phyloP scores from a whole-genome alignment of 208 protist genomes.

The Lotmaria passim region DNA sequence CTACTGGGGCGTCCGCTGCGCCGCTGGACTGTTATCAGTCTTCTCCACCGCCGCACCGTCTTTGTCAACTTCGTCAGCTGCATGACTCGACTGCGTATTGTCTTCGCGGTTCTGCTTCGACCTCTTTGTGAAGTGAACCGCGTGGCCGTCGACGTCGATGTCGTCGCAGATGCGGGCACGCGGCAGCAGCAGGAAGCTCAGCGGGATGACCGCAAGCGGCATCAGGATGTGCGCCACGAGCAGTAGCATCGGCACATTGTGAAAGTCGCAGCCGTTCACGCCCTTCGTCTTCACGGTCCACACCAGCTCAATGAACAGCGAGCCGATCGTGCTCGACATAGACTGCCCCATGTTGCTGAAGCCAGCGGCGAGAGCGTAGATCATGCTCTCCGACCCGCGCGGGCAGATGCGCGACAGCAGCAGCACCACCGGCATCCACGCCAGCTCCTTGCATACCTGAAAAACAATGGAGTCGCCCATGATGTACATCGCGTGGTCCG shows the following conservation, averaged over 20 bases:
- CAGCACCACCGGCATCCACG: conserved; percentile 72
- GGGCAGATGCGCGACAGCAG: conserved; percentile 80
- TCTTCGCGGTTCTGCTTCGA: no score
- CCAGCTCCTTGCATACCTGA: conserved; percentile 58
- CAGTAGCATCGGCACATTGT: conserved; percentile 52
- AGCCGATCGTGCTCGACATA: conserved; percentile 47
- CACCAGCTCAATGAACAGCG: conserved; percentile 53
- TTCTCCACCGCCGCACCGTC: no score
- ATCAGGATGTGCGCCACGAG: conserved; percentile 52
- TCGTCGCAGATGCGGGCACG: conserved; percentile 51
- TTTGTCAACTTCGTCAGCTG: no score
- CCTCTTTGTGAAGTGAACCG: no score
- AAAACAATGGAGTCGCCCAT: conserved; percentile 68
- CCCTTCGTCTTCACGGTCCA: conserved; percentile 41
- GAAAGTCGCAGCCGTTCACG: conserved; percentile 58
- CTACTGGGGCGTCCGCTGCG: no score
- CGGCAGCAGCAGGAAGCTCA: conserved; percentile 74
- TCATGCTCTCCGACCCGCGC: no score
- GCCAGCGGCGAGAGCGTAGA: conserved; percentile 68
- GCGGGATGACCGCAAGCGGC: conserved; percentile 46
- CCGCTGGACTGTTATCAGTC: no score
- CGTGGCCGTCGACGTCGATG: conserved; percentile 43
- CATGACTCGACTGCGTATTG: no score
- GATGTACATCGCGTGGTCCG: conserved; percentile 70
- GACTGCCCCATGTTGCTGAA: conserved; percentile 67